Base-by-base conservation (phyloP, 176 grass and related monocot genomes). In the Saccharum officinarum region DNA sequence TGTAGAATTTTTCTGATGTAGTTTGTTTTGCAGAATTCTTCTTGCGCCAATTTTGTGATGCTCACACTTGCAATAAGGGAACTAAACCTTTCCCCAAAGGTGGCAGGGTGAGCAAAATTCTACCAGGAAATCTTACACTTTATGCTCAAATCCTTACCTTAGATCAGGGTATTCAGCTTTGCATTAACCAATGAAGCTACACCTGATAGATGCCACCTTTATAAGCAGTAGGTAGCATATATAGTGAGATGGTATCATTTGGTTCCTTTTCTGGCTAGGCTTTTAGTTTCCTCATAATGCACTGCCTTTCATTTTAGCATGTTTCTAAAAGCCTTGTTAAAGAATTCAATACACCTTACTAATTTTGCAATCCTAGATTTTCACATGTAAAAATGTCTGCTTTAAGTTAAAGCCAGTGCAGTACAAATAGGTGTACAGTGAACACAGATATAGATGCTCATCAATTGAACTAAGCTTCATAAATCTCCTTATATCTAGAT, bases 31-130 rank as follows among this genome's bases (percentile, higher is more conserved):
- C 86, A 98, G 96, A 95, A 85, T 89, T 98, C 92, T 95, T 98
- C 89, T 86, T 98, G 89, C 91, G 39, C 49, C 93, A 98, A 75
- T 98, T 98, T 80, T 98, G 96, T 80, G 93, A 98, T 84, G 89
- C 96, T 89, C 96, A 98, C 31, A 91, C 86, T 66, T 98, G 96
- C 86, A 89, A 57, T 66, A 71, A 86, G 26, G 78, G 77, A 6
- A 50, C 69, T 47, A 91, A 95, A 92, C 93, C 96, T 78, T 98
- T 98, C 66, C 92, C 96, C 40, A 89, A 91, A 85, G 96, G 93
- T 76, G 93, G 93, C 87, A 98, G 94, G 96, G 96, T 98, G 72
- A 85, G 85, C 10, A 65, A 60, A 61, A 68, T 61, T 73, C 40
- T 23, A 75, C 28, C 60, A 10, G 59, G 15, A 71, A n/a, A 57